Percentiles rank a stretch among this genome's conserved stretches.
Evolutionary conservation across 1,284 basidiomycete genomes (phyloP).

Genomic region (Pisolithus thermaeus): DNA sequence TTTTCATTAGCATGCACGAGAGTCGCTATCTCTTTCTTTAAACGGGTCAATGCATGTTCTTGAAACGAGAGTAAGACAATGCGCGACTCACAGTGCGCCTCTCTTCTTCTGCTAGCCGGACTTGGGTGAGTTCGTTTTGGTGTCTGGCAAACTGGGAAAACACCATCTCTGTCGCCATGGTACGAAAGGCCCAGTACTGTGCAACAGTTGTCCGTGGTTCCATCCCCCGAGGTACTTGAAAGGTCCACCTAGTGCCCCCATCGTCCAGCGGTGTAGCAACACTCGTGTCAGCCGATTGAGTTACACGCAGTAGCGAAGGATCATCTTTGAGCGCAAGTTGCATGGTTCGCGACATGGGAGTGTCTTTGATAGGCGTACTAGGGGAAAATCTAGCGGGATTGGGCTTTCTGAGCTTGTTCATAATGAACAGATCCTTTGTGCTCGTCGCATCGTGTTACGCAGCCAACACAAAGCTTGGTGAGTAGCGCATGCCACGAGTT

Average conservation of each 20-base stretch:
- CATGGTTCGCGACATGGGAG: slow-evolving; percentile 26
- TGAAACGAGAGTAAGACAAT: not conserved
- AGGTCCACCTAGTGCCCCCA: slow-evolving; percentile 6
- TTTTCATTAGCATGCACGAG: slow-evolving; percentile 38
- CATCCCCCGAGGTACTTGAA: slow-evolving; percentile 10
- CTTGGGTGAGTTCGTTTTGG: slow-evolving; percentile 38
- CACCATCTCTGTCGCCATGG: slow-evolving; percentile 53
- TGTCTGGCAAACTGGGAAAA: slow-evolving; percentile 43
- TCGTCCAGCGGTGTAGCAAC: slow-evolving; percentile 5
- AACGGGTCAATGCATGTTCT: not conserved
- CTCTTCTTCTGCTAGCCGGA: slow-evolving; percentile 37
- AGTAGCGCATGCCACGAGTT: not conserved
- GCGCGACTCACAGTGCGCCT: slow-evolving; percentile 40
- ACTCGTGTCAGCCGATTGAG: not conserved
- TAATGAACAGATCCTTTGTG: not conserved
- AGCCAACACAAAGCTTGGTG: not conserved
- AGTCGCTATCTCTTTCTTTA: slow-evolving; percentile 38
- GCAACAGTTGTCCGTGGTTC: slow-evolving; percentile 34
- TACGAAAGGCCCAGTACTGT: slow-evolving; percentile 60
- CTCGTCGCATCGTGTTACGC: not conserved
- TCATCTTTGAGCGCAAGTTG: slow-evolving; percentile 18
- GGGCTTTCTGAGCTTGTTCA: slow-evolving; percentile 24
- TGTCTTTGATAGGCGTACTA: not conserved
- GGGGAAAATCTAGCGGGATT: slow-evolving; percentile 10
- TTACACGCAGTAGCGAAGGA: not conserved